Percentiles rank a stretch among this genome's conserved stretches.
Conservation (phyloP, 176 grass and related monocot genomes). For the Melocanna baccifera region DNA sequence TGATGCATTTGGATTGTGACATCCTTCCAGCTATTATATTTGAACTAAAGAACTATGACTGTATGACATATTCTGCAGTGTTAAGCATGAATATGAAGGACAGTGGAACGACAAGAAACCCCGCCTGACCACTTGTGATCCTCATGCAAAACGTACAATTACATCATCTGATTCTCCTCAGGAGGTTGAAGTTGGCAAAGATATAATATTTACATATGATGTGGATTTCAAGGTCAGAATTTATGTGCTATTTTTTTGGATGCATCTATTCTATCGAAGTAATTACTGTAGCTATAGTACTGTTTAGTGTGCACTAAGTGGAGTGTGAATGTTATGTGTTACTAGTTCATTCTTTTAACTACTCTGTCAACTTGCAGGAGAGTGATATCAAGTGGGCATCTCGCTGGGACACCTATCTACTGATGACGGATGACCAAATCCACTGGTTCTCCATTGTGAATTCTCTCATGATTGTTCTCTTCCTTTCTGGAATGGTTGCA, state of each 20-base stretch:
- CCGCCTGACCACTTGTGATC: constrained; percentile 72
- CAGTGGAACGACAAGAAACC: constrained; percentile 75
- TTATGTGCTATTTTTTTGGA: background rate
- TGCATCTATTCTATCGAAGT: background rate
- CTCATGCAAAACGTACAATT: constrained; percentile 69
- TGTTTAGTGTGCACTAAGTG: background rate
- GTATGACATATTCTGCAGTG: constrained; percentile 50
- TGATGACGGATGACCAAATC: constrained; percentile 93
- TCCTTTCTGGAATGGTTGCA: constrained; percentile 94
- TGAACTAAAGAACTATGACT: constrained; percentile 7
- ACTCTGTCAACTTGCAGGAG: constrained; percentile 51
- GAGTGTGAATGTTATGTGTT: background rate
- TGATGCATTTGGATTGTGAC: background rate
- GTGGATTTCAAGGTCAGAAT: constrained; percentile 70
- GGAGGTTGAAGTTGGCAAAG: constrained; percentile 77
- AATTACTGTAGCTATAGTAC: background rate
- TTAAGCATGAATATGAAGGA: constrained; percentile 77
- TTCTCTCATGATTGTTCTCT: constrained; percentile 93
- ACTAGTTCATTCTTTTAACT: constrained; percentile 24
- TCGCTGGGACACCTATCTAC: constrained; percentile 84
- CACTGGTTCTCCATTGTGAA: constrained; percentile 98
- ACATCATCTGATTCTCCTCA: constrained; percentile 71
- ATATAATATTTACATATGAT: constrained; percentile 80
- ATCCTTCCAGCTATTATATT: constrained; percentile 9
- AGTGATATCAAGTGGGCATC: constrained; percentile 96